Evolutionary conservation across 1,139 yeast species (phyloP).

Genomic region (Blastobotrys petasosporus): DNA sequence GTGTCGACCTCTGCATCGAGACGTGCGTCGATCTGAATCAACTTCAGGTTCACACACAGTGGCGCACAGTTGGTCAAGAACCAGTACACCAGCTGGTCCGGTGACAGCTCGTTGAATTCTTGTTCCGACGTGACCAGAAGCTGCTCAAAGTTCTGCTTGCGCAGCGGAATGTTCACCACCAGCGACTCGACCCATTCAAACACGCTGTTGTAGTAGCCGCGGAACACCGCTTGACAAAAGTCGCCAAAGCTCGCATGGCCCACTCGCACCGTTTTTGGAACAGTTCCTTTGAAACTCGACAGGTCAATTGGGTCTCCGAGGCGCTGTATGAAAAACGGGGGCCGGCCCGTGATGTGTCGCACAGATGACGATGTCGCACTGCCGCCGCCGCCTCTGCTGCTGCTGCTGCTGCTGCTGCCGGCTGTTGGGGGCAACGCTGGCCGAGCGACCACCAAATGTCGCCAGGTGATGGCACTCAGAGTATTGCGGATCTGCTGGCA

Average conservation of each 20-base stretch:
- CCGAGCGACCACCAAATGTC: neutral
- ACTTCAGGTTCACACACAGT: neutral
- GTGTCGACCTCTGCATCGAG: neutral
- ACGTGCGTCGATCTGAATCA: conserved; percentile 4
- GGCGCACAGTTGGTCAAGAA: conserved; percentile 3
- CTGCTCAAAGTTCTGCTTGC: neutral
- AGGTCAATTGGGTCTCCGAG: conserved; percentile 1
- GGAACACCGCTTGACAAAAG: conserved; percentile 3
- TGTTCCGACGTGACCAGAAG: neutral
- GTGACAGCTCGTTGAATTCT: neutral
- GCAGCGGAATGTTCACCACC: conserved; percentile 1
- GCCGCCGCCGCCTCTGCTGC: too few relatives aligned
- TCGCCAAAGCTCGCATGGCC: conserved; percentile 1
- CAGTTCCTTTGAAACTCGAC: neutral
- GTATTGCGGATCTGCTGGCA: conserved; percentile 1
- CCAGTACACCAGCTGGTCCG: neutral
- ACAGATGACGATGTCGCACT: too few relatives aligned
- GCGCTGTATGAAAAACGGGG: conserved; percentile 5
- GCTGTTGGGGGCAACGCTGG: neutral
- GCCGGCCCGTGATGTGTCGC: too few relatives aligned
- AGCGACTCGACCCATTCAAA: conserved; percentile 3
- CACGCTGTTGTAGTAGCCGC: conserved; percentile 1
- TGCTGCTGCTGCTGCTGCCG: neutral
- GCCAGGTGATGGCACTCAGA: conserved; percentile 1
- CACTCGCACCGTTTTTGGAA: neutral